These are phyloP conservation scores for Typha latifolia DNA, from an alignment of 176 grass and related monocot species.

Conservation along the genomic window DNA sequence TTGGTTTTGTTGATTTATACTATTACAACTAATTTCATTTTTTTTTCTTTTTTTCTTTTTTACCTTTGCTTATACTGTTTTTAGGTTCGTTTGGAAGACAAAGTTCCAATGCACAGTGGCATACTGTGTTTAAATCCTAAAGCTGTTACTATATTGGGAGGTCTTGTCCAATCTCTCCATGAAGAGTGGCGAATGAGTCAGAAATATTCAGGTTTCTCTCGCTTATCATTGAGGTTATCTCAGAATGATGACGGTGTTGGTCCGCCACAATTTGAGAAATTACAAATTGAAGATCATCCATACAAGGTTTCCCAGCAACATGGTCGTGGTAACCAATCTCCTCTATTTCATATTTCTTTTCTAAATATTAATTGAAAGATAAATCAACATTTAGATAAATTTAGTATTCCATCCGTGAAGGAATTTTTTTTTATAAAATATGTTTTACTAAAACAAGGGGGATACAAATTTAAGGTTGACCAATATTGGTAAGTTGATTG, in stretches of 20 bases:
- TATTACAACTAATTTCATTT: neutral
- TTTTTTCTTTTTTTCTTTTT: neutral
- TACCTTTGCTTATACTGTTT: neutral
- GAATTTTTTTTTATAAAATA: too few species aligned
- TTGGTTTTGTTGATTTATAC: neutral
- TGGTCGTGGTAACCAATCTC: conserved; percentile 27
- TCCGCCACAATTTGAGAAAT: conserved; percentile 80
- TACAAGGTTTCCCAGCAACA: conserved; percentile 23
- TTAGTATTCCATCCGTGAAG: too few species aligned
- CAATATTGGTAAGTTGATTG: neutral
- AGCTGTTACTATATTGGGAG: conserved; percentile 51
- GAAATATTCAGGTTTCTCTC: conserved; percentile 63
- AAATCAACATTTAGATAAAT: too few species aligned
- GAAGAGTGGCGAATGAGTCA: conserved; percentile 89
- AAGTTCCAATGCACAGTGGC: conserved; percentile 51
- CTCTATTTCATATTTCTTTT: conserved; percentile 10
- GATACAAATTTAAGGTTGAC: neutral
- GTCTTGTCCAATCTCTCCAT: conserved; percentile 60
- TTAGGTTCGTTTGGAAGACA: conserved; percentile 65
- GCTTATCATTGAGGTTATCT: conserved; percentile 42
- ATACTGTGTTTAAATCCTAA: conserved; percentile 66
- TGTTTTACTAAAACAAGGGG: too few species aligned
- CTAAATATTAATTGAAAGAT: neutral
- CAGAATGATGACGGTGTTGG: conserved; percentile 55
- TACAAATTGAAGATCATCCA: conserved; percentile 33